Conservation (phyloP, 805 yeast genomes). For the Kuraishia cidri region DNA sequence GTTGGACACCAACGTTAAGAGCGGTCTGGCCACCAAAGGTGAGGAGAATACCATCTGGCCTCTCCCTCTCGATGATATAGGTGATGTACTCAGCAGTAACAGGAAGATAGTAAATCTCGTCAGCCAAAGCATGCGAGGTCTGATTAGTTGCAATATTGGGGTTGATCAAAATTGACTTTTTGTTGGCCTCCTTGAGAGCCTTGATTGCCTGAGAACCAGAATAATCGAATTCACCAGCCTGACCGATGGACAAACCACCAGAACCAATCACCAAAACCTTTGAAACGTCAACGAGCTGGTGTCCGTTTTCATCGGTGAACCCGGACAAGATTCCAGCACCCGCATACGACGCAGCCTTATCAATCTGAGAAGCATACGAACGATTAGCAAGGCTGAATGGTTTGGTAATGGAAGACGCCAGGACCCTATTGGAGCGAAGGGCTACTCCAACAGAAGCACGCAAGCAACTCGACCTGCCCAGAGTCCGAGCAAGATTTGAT, state of each 20-base stretch:
- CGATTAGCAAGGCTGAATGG: conserved; percentile 4
- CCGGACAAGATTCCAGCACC: conserved; percentile 54
- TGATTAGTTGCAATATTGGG: conserved; percentile 97
- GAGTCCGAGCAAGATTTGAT: too few relatives aligned
- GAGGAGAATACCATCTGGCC: conserved; percentile 90
- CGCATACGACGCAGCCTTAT: conserved; percentile 34
- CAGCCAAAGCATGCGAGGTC: conserved; percentile 92
- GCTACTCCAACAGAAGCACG: too few relatives aligned
- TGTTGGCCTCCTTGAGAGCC: conserved; percentile 87
- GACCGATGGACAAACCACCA: conserved; percentile 96
- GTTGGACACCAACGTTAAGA: conserved; percentile 88
- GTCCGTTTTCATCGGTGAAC: conserved; percentile 51
- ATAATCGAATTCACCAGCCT: conserved; percentile 97
- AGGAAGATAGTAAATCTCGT: conserved; percentile 90
- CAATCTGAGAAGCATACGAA: conserved; percentile 13
- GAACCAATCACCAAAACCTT: conserved; percentile 92
- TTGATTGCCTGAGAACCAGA: conserved; percentile 97
- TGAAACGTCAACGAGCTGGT: conserved; percentile 69
- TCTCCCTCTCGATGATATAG: conserved; percentile 90
- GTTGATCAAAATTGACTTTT: conserved; percentile 77
- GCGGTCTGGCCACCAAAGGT: conserved; percentile 99
- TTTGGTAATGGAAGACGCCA: too few relatives aligned
- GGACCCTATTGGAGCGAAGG: too few relatives aligned
- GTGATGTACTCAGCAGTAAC: conserved; percentile 96
- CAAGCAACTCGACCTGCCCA: too few relatives aligned